Evolutionary conservation across 1,139 yeast genomes (phyloP).

Genomic region (Debaryomyces sp.): DNA sequence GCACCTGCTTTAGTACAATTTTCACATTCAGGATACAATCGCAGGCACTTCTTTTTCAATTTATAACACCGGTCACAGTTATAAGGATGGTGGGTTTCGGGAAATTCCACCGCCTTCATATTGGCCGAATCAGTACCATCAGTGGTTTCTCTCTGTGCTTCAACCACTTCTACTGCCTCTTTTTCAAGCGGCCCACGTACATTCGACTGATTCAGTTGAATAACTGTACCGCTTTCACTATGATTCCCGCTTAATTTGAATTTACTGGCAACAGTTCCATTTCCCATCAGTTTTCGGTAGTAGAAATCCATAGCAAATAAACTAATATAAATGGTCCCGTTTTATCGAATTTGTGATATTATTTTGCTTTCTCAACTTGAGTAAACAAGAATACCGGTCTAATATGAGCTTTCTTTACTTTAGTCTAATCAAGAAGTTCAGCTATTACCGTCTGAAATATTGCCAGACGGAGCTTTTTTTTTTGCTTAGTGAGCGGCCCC

Average conservation of each 20-base stretch:
- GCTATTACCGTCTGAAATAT: neutral
- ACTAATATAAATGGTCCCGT: neutral
- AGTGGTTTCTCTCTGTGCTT: conserved; percentile 8
- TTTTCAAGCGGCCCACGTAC: conserved; percentile 15
- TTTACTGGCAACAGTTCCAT: conserved; percentile 41
- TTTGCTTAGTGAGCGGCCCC: conserved; percentile 2
- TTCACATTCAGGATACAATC: conserved; percentile 41
- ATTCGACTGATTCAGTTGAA: conserved; percentile 27
- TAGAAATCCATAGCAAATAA: conserved; percentile 32
- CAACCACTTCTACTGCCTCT: conserved; percentile 9
- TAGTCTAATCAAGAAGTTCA: neutral
- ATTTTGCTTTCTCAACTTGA: neutral
- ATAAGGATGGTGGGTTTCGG: conserved; percentile 34
- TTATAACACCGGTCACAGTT: conserved; percentile 48
- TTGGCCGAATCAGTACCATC: neutral
- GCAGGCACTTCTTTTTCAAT: conserved; percentile 45
- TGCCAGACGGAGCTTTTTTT: neutral
- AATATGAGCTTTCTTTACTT: neutral
- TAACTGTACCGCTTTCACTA: neutral
- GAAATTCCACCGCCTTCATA: conserved; percentile 18
- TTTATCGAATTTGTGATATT: neutral
- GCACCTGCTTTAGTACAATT: conserved; percentile 39
- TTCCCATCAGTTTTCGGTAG: conserved; percentile 42
- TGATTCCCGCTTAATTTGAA: conserved; percentile 24
- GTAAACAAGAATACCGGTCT: neutral